These are phyloP conservation scores for Trichosanthes cucumerina DNA, from an alignment of 306 rosid genomes.

Conservation along the genomic window DNA sequence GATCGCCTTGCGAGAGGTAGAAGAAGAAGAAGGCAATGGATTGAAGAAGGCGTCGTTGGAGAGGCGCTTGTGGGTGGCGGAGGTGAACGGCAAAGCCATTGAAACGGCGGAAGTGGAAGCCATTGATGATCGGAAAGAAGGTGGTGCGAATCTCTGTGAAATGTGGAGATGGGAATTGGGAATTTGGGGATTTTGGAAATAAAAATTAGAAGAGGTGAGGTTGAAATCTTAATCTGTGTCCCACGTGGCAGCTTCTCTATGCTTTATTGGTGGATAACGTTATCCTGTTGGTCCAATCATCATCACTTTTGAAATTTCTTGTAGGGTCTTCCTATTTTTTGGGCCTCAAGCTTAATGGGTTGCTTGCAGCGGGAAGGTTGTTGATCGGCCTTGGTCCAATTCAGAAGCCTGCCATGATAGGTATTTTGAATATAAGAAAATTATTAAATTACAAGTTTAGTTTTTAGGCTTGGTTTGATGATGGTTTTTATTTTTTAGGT, in stretches of 20 bases:
- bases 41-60: constrained; percentile 43
- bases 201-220: no score
- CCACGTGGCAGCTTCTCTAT: constrained; percentile 58
- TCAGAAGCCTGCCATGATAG: neutral
- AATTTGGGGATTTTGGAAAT: constrained; percentile 4
- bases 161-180: neutral
- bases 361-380: neutral
- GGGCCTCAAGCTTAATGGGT: neutral
- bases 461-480: no score
- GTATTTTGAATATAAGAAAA: neutral
- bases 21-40: constrained; percentile 35
- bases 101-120: constrained; percentile 68
- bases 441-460: no score
- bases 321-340: neutral
- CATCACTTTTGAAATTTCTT: constrained; percentile 6
- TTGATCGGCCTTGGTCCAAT: neutral
- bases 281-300: constrained; percentile 47
- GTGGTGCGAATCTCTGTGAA: neutral
- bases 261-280: constrained; percentile 38
- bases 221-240: no score
- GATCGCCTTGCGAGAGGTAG: constrained; percentile 23
- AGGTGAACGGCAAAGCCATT: constrained; percentile 26
- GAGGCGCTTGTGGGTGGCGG: neutral
- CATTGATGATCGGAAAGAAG: constrained; percentile 25
- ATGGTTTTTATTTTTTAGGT: no score